phyloP scores from a whole-genome alignment of 2,329 filamentous ascomycete species.

The Verticillium nonalfalfae region DNA sequence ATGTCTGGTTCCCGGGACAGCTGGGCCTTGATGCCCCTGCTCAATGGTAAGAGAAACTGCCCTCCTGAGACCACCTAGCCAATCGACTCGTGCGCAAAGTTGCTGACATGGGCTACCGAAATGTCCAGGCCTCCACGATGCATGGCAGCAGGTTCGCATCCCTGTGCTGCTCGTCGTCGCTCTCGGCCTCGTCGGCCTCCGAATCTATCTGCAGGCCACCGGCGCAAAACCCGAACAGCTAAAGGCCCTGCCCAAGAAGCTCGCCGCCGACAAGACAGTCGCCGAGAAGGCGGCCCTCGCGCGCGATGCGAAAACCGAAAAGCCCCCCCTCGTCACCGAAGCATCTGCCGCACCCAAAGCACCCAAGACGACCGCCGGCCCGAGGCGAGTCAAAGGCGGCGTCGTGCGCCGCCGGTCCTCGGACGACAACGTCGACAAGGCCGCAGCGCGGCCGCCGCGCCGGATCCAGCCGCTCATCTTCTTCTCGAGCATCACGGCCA shows the following conservation, averaged over 20 bases:
- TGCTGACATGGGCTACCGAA: not conserved
- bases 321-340: slow-evolving; percentile 7
- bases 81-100: not conserved
- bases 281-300: slow-evolving; percentile 6
- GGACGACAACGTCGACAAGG: slow-evolving; percentile 6
- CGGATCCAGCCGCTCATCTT: slow-evolving; percentile 73
- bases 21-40: not conserved
- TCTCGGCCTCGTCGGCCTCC: slow-evolving; percentile 7
- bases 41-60: not conserved
- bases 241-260: slow-evolving; percentile 7
- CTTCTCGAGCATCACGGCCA: slow-evolving; percentile 82
- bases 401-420: slow-evolving; percentile 14
- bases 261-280: slow-evolving; percentile 5
- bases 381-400: slow-evolving; percentile 42
- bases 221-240: slow-evolving; percentile 6
- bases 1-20: not conserved
- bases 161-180: slow-evolving; percentile 9
- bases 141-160: slow-evolving; percentile 11
- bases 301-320: slow-evolving; percentile 6
- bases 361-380: slow-evolving; percentile 29
- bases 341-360: slow-evolving; percentile 15
- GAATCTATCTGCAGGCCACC: slow-evolving; percentile 10
- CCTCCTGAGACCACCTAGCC: not conserved
- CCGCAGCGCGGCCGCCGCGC: slow-evolving; percentile 20
- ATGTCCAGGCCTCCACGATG: slow-evolving; percentile 7